phyloP scores from a whole-genome alignment of 2,329 filamentous ascomycete genomes.

The Sclerotinia subarctica region DNA sequence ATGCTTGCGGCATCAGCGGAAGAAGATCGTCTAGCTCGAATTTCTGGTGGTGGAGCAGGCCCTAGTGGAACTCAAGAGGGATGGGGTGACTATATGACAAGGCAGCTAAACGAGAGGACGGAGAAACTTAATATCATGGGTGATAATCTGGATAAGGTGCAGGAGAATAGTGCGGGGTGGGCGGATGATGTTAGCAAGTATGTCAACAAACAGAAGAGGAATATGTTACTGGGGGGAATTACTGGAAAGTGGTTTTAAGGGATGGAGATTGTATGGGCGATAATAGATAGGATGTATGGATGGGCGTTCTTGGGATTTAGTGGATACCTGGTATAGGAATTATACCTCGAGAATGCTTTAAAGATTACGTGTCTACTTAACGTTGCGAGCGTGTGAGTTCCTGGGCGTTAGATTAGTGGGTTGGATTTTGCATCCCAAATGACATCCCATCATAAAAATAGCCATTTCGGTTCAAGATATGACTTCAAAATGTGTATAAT shows the following conservation, averaged over 20 bases:
- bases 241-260: slow-evolving; percentile 54
- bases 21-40: slow-evolving; percentile 62
- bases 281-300: neutral
- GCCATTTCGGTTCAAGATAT: neutral
- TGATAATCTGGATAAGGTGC: slow-evolving; percentile 79
- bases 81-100: slow-evolving; percentile 76
- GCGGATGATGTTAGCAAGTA: slow-evolving; percentile 86
- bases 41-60: slow-evolving; percentile 39
- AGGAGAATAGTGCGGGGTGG: slow-evolving; percentile 78
- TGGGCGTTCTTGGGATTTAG: slow-evolving; percentile 13
- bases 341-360: neutral
- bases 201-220: slow-evolving; percentile 82
- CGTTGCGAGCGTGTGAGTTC: neutral
- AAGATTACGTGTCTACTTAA: neutral
- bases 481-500: neutral
- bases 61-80: slow-evolving; percentile 49
- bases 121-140: slow-evolving; percentile 80
- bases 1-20: slow-evolving; percentile 78
- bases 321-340: slow-evolving; percentile 3
- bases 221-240: slow-evolving; percentile 68
- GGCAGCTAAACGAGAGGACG: slow-evolving; percentile 85
- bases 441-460: neutral
- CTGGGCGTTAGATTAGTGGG: neutral
- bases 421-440: neutral
- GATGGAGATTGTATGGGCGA: neutral